A percentile compares a stretch with the other conserved stretches of the same genome.
Evolutionary conservation across 2,329 filamentous ascomycete genomes (phyloP).

Genomic region (Teratosphaeriaceae sp.): DNA sequence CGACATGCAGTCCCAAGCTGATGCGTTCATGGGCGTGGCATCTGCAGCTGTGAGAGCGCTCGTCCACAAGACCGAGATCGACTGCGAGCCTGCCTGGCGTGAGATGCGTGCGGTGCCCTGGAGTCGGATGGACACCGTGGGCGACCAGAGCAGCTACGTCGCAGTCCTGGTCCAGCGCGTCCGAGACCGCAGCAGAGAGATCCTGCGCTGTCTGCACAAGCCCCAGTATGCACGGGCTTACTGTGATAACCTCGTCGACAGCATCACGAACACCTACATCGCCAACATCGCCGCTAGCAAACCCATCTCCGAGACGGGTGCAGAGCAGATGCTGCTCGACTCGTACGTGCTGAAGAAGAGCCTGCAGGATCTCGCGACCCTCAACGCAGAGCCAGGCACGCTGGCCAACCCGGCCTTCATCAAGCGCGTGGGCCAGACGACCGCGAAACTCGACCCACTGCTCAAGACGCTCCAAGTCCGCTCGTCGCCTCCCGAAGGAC

Average conservation of each 20-base stretch:
- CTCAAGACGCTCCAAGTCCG: slow-evolving; percentile 96
- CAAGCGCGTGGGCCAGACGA: slow-evolving; percentile 77
- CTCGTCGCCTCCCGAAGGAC: slow-evolving; percentile 80
- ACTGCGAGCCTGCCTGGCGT: slow-evolving; percentile 81
- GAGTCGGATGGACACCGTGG: slow-evolving; percentile 87
- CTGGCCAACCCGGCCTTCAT: slow-evolving; percentile 58
- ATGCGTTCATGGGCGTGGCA: slow-evolving; percentile 91
- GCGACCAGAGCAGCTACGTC: slow-evolving; percentile 90
- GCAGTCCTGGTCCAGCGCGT: slow-evolving; percentile 69
- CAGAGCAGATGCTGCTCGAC: slow-evolving; percentile 96
- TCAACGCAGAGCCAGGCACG: slow-evolving; percentile 49
- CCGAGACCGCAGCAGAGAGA: slow-evolving; percentile 64
- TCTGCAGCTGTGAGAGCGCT: slow-evolving; percentile 78
- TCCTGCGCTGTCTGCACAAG: slow-evolving; percentile 73
- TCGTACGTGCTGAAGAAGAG: slow-evolving; percentile 83
- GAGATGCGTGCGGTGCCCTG: slow-evolving; percentile 97
- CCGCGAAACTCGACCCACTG: slow-evolving; percentile 82
- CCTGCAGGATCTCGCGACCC: slow-evolving; percentile 63
- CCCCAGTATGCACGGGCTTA: slow-evolving; percentile 92
- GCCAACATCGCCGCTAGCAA: slow-evolving; percentile 79
- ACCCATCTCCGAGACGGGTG: slow-evolving; percentile 87
- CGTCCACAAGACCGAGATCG: slow-evolving; percentile 74
- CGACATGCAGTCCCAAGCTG: slow-evolving; percentile 86
- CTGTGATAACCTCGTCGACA: slow-evolving; percentile 91
- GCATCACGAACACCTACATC: slow-evolving; percentile 72